Evolutionary conservation across 345 rosid genomes (phyloP), one percentile per base, ranked within the genome.

Genomic region (Abelmoschus esculentus): DNA sequence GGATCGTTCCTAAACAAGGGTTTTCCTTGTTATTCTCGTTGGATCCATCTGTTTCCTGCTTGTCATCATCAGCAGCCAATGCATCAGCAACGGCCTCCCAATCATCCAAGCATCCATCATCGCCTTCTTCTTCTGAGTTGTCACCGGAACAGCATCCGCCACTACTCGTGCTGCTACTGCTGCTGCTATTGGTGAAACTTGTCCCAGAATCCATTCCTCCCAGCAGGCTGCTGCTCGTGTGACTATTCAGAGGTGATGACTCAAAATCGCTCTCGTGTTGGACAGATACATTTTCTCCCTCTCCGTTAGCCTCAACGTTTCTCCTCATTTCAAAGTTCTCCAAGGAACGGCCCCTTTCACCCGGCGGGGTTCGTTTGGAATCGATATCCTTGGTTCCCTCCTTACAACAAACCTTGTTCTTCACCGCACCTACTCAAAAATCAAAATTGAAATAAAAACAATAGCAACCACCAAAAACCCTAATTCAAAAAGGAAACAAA

Each of bases 61-160:
- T 76, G 4, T 78, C 79, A 19, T 79, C 75, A 5, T 79, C 74
- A 1, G 95, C 95, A 1, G 92, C 97, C 74, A 93, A 73, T 70
- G 98, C 98, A 79, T 93, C 98, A 34, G 98, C 97, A 74, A 91
- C 66, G 56, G 97, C 91, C 74, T 93, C 98, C 98, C 98, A 93
- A 70, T 93, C 96, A 71, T 93, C 98, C 84, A 91, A 81, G 78
- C 96, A 87, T 29, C 80, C 86, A 60, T 86, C 96, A 54, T 81
- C 92, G 12, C 66, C 87, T 38, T 70, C 92, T 53, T 91, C 98
- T 0, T 22, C 26, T 22, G 97, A 82, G 31, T 89, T 86, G 76
- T 80, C 79, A 63, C 97, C 97, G 3, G 97, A 93, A 79, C 90
- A 90, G 78, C 85, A 90, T 14, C 91, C 97, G 7, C 87, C 89